A percentile compares a stretch with the other conserved stretches of the same genome.
Conservation (phyloP, 495 filamentous ascomycete species). For the Neurospora tetrasperma region DNA sequence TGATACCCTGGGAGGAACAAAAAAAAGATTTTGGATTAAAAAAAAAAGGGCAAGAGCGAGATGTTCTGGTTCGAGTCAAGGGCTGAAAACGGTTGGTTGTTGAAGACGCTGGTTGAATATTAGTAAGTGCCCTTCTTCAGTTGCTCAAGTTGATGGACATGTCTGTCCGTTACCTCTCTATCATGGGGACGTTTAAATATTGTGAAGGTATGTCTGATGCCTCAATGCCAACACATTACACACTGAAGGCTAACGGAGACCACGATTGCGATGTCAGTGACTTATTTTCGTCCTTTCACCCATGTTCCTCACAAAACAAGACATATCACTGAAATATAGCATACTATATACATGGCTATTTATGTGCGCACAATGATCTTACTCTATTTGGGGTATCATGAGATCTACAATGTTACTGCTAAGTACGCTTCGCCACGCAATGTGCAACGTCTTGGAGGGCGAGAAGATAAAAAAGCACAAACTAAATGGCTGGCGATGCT, state of each 20-base stretch:
- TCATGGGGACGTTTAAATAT: no score
- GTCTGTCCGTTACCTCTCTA: no score
- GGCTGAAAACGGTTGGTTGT: neutral
- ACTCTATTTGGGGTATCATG: neutral
- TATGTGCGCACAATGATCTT: neutral
- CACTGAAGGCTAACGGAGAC: no score
- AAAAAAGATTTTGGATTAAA: neutral
- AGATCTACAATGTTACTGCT: neutral
- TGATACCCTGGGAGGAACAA: neutral
- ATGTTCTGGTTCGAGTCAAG: neutral
- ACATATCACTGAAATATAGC: neutral
- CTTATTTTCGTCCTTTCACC: no score
- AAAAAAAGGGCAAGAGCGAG: neutral
- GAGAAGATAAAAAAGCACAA: neutral
- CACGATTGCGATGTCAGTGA: no score
- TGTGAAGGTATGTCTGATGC: no score
- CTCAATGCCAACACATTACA: no score
- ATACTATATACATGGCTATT: neutral
- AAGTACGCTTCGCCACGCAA: neutral
- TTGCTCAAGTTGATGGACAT: neutral
- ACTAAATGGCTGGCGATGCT: neutral
- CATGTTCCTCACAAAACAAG: neutral
- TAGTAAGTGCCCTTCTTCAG: neutral
- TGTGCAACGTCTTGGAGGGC: neutral
- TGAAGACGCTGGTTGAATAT: neutral